These are phyloP conservation scores for Ascochyta pisi DNA, from an alignment of 2,329 filamentous ascomycete species.

Conservation along the genomic window DNA sequence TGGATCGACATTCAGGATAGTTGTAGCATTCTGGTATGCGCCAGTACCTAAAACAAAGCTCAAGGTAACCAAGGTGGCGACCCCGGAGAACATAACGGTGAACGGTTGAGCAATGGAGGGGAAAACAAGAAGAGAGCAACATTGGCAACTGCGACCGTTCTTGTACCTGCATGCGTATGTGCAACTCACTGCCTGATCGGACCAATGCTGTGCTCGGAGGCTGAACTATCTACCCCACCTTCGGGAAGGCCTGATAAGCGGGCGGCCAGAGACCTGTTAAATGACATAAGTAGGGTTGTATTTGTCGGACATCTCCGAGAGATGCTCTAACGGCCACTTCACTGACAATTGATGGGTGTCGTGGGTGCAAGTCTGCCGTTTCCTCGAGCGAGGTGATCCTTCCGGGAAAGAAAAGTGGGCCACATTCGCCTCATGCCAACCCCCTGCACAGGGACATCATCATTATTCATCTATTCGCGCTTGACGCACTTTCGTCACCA, in stretches of 20 bases:
- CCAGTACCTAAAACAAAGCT: background rate
- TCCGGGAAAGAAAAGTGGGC: background rate
- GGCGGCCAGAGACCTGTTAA: background rate
- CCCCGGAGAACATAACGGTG: background rate
- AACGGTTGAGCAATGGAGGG: background rate
- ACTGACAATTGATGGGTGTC: background rate
- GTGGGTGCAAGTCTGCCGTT: background rate
- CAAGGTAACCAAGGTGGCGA: background rate
- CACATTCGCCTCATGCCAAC: background rate
- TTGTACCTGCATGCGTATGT: conserved; percentile 14
- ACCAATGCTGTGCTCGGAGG: background rate
- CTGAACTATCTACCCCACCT: conserved; percentile 9
- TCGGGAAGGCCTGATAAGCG: background rate
- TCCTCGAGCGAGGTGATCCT: background rate
- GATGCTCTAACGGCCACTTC: background rate
- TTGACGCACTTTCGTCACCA: background rate
- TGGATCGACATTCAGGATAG: conserved; percentile 24
- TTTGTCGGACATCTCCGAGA: background rate
- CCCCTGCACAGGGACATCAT: background rate
- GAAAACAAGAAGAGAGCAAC: background rate
- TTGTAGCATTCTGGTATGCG: conserved; percentile 19
- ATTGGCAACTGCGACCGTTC: conserved; percentile 1
- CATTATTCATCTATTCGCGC: background rate
- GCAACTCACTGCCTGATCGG: conserved; percentile 1
- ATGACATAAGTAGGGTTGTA: too few species aligned